Conservation (phyloP, 116 monocot species). For the Trichopus zeylanicus region DNA sequence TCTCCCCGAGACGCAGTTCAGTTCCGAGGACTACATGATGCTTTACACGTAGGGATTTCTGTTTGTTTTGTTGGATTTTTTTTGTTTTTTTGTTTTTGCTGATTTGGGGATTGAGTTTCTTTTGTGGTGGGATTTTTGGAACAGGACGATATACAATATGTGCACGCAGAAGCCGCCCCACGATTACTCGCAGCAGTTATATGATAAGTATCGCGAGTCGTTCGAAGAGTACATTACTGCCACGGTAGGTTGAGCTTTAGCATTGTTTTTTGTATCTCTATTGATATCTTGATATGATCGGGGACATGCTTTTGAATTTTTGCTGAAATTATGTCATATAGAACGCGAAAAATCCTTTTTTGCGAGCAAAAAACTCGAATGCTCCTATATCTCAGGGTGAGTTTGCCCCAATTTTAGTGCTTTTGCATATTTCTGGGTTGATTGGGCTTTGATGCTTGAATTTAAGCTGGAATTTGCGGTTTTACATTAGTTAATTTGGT, state of each 20-base stretch:
- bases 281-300: neutral
- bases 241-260: slow-evolving; percentile 19
- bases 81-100: slow-evolving; percentile 3
- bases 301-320: neutral
- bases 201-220: slow-evolving; percentile 53
- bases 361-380: too few species aligned
- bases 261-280: neutral
- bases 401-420: too few species aligned
- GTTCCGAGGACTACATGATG: slow-evolving; percentile 64
- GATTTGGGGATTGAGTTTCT: neutral
- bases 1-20: slow-evolving; percentile 45
- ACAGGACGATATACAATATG: slow-evolving; percentile 68
- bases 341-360: neutral
- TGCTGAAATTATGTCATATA: neutral
- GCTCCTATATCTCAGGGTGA: too few species aligned
- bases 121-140: slow-evolving; percentile 2
- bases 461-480: too few species aligned
- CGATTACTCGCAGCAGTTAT: slow-evolving; percentile 73
- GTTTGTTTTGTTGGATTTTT: neutral
- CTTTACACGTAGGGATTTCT: slow-evolving; percentile 51
- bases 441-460: too few species aligned
- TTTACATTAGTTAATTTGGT: too few species aligned
- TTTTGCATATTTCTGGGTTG: too few species aligned
- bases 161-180: slow-evolving; percentile 76
- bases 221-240: slow-evolving; percentile 59